A percentile compares a stretch with the other conserved stretches of the same genome.
phyloP scores from a whole-genome alignment of 1,284 basidiomycete species.

The Sporisorium iseilematis-ciliati region DNA sequence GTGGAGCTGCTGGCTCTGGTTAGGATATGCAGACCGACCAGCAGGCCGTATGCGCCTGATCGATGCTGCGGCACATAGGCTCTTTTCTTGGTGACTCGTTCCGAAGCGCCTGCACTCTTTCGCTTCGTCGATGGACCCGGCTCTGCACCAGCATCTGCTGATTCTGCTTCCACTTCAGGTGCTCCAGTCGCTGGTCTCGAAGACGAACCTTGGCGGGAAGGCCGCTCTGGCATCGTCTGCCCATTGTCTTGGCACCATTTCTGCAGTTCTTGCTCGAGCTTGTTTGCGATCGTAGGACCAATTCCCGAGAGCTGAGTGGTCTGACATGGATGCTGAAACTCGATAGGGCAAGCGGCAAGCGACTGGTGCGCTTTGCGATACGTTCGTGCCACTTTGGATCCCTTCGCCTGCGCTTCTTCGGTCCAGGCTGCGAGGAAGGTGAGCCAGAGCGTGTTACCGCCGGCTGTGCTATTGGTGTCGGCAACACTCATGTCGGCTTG shows the following conservation, averaged over 20 bases:
- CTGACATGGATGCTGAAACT: conserved; percentile 60
- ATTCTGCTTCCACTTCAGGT: background rate
- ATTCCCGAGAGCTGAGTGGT: conserved; percentile 58
- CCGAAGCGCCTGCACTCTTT: conserved; percentile 23
- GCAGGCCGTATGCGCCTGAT: conserved; percentile 65
- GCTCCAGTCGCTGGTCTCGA: conserved; percentile 12
- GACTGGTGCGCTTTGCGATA: conserved; percentile 60
- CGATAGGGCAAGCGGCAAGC: conserved; percentile 49
- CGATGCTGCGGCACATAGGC: conserved; percentile 64
- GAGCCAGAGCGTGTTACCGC: conserved; percentile 59
- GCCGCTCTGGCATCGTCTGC: conserved; percentile 45
- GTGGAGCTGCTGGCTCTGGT: conserved; percentile 23
- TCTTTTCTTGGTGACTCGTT: conserved; percentile 43
- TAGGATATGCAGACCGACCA: conserved; percentile 59
- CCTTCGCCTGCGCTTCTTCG: conserved; percentile 58
- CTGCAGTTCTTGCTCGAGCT: conserved; percentile 54
- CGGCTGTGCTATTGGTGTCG: conserved; percentile 23
- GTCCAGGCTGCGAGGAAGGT: conserved; percentile 54
- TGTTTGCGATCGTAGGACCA: conserved; percentile 59
- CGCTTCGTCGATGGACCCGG: conserved; percentile 7
- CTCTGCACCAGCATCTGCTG: background rate
- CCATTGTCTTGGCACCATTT: conserved; percentile 57
- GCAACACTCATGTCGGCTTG: conserved; percentile 6
- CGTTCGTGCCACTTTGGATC: conserved; percentile 54
- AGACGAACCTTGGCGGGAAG: conserved; percentile 13